These are phyloP conservation scores for Nigrospora sphaerica DNA, from an alignment of 2,329 filamentous ascomycete genomes.

Conservation along the genomic window DNA sequence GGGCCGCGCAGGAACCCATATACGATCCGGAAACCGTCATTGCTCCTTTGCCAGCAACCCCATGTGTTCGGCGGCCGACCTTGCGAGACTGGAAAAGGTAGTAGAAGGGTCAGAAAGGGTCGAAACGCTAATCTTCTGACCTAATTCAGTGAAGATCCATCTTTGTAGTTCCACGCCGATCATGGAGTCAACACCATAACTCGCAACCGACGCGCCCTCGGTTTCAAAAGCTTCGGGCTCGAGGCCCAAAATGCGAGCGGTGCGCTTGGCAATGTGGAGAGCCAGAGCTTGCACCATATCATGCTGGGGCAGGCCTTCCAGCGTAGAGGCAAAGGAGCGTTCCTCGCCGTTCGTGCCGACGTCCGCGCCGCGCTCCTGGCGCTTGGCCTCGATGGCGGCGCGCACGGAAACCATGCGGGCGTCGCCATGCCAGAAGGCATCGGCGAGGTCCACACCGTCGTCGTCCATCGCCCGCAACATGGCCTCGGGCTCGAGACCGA, in stretches of 20 bases:
- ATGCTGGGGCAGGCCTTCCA: neutral
- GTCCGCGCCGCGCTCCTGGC: neutral
- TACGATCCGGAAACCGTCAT: no score
- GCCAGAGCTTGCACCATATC: no score
- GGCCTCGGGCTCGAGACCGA: slow-evolving; percentile 5
- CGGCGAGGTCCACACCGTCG: slow-evolving; percentile 1
- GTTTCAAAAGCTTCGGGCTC: slow-evolving; percentile 2
- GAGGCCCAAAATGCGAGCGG: slow-evolving; percentile 3
- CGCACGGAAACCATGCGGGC: slow-evolving; percentile 1
- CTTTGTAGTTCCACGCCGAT: slow-evolving; percentile 3
- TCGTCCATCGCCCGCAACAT: neutral
- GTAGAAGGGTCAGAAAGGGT: slow-evolving; percentile 1
- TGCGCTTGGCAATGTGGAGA: slow-evolving; percentile 2
- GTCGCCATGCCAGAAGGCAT: slow-evolving; percentile 5
- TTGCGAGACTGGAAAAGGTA: no score
- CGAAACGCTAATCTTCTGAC: slow-evolving; percentile 1
- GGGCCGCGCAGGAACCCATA: no score
- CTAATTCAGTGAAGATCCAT: slow-evolving; percentile 4
- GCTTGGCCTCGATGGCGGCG: neutral
- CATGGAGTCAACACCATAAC: slow-evolving; percentile 3
- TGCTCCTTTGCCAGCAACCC: no score
- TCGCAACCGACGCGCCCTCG: slow-evolving; percentile 2
- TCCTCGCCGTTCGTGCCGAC: neutral
- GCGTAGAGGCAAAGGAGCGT: neutral
- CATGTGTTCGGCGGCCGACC: no score